Percentiles rank a stretch among this genome's conserved stretches.
phyloP scores from a whole-genome alignment of 2,329 filamentous ascomycete species.

The Pseudogymnoascus sp. region DNA sequence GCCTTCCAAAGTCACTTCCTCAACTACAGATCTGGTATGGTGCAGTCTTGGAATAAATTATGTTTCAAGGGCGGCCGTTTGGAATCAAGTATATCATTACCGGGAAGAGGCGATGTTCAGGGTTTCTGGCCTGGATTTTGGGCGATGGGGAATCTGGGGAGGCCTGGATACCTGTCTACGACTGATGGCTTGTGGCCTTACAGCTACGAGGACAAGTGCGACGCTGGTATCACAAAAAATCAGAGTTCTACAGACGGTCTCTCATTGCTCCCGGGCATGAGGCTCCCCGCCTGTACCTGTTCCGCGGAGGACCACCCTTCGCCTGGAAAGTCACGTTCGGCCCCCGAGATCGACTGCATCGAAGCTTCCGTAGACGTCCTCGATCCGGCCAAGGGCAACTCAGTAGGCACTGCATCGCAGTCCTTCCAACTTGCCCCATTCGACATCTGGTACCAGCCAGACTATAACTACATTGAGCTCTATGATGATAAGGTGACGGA shows the following conservation, averaged over 20 bases:
- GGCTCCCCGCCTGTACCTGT: slow-evolving; percentile 61
- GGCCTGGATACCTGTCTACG: slow-evolving; percentile 60
- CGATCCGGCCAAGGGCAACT: slow-evolving; percentile 36
- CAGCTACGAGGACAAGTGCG: slow-evolving; percentile 60
- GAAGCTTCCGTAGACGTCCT: slow-evolving; percentile 49
- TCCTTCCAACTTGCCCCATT: slow-evolving; percentile 62
- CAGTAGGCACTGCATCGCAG: slow-evolving; percentile 55
- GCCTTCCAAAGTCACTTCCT: slow-evolving; percentile 56
- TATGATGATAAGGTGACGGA: slow-evolving; percentile 50
- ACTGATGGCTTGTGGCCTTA: slow-evolving; percentile 70
- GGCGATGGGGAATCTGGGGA: slow-evolving; percentile 65
- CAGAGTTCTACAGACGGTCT: slow-evolving; percentile 60
- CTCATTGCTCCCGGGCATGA: slow-evolving; percentile 61
- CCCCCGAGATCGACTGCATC: slow-evolving; percentile 64
- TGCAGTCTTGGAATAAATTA: slow-evolving; percentile 66
- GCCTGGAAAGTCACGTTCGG: slow-evolving; percentile 55
- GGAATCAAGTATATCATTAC: slow-evolving; percentile 62
- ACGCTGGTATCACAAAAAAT: slow-evolving; percentile 63
- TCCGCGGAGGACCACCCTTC: slow-evolving; percentile 54
- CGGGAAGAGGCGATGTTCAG: slow-evolving; percentile 55
- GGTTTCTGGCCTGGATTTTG: slow-evolving; percentile 72
- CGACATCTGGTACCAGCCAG: slow-evolving; percentile 60
- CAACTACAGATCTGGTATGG: slow-evolving; percentile 63
- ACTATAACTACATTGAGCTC: slow-evolving; percentile 56
- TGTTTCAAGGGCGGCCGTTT: slow-evolving; percentile 65